Percentiles rank a stretch among this genome's conserved stretches.
Conservation (phyloP, 306 rosid genomes). For the Malus asiatica region DNA sequence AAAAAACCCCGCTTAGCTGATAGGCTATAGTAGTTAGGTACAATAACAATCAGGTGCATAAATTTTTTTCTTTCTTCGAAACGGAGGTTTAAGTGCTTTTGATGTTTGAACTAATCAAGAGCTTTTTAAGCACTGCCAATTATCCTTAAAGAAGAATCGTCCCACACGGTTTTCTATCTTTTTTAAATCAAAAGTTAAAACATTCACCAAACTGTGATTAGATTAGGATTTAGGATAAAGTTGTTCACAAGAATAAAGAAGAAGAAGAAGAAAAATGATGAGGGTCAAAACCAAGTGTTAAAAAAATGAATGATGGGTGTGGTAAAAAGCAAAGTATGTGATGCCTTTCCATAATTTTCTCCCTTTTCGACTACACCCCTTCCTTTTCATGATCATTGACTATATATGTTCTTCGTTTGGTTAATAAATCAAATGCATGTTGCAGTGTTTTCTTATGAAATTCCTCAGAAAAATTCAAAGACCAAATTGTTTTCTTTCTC, state of each 20-base stretch:
- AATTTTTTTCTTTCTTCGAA: no score
- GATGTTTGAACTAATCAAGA: neutral
- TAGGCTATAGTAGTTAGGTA: neutral
- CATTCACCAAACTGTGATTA: slow-evolving; percentile 6
- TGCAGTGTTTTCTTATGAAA: neutral
- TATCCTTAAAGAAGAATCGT: slow-evolving; percentile 3
- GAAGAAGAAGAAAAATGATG: neutral
- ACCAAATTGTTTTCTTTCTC: neutral
- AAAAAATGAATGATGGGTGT: slow-evolving; percentile 22
- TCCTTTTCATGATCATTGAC: slow-evolving; percentile 25
- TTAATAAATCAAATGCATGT: neutral
- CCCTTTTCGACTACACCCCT: slow-evolving; percentile 3
- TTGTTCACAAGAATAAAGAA: neutral
- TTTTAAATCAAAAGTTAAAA: neutral
- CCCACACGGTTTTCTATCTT: slow-evolving; percentile 6
- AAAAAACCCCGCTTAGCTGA: neutral
- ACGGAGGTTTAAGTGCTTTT: neutral
- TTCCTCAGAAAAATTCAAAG: neutral
- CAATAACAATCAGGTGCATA: neutral
- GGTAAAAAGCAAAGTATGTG: slow-evolving; percentile 26
- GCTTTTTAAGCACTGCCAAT: neutral
- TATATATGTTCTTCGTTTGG: neutral
- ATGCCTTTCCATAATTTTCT: slow-evolving; percentile 1
- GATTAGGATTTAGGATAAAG: neutral
- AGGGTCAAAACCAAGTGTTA: slow-evolving; percentile 9